phyloP scores from a whole-genome alignment of 2,329 filamentous ascomycete species.

The Hymenoscyphus repandus region DNA sequence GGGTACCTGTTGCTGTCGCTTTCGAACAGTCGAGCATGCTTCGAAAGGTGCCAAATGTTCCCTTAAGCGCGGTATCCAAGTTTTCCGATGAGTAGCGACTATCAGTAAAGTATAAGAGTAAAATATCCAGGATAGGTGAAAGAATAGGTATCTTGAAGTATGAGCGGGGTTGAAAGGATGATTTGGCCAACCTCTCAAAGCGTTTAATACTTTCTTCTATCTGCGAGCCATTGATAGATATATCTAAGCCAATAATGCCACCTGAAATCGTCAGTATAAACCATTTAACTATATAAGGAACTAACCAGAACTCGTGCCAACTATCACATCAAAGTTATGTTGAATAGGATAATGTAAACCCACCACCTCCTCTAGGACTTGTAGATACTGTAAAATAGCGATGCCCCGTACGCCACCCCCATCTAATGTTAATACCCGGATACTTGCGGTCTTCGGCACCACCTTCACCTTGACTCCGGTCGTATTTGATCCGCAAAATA shows the following conservation, averaged over 20 bases:
- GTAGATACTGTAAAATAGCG: conserved; percentile 1
- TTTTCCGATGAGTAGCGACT: conserved; percentile 3
- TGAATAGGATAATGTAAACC: conserved; percentile 3
- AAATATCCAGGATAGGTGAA: not conserved
- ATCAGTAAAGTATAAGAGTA: conserved; percentile 4
- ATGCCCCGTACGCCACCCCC: conserved; percentile 6
- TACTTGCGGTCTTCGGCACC: not conserved
- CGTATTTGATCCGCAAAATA: not conserved
- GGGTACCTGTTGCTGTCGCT: conserved; percentile 4
- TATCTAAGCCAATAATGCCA: conserved; percentile 3
- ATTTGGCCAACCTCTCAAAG: conserved; percentile 1
- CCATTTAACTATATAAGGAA: not conserved
- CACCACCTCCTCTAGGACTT: conserved; percentile 2
- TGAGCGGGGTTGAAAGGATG: not conserved
- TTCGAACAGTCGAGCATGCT: conserved; percentile 4
- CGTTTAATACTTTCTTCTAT: not conserved
- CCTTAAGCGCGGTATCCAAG: conserved; percentile 1
- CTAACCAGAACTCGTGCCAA: conserved; percentile 9
- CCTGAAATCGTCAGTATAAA: not conserved
- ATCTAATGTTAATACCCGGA: conserved; percentile 6
- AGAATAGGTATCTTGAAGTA: conserved; percentile 1
- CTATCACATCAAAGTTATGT: conserved; percentile 6
- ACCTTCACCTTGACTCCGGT: not conserved
- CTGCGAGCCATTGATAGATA: not conserved
- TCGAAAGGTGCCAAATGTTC: not conserved